Evolutionary conservation across 768 basidiomycete species (phyloP), one percentile per base, ranked within the genome.

Genomic region (Pulveroboletus sp.): DNA sequence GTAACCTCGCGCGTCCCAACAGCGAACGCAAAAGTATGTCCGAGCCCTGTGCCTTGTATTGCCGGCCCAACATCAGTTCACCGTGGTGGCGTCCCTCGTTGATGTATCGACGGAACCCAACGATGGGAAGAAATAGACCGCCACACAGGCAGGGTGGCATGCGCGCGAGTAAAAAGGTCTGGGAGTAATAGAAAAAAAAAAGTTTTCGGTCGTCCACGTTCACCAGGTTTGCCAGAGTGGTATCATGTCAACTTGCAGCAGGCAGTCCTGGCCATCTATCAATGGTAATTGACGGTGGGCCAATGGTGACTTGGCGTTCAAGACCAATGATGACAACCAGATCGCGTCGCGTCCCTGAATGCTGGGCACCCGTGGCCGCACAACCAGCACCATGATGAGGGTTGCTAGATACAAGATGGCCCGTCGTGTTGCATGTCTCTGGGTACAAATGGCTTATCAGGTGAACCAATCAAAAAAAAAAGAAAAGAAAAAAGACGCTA

Each of bases 61-160:
- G 35, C 37, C 9, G 6, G 32, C 38, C 39, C 31, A 42, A 40
- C 52, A 32, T 50, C 41, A 41, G 15, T n/a, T 17, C 32, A 17
- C 62, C 28, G 11, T 61, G 12, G 60, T 62, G 60, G 62, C 60
- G 46, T 17, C 26, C 44, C 17, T 49, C 18, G 44, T 32, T 24
- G 39, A 31, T 24, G 14, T 8, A 14, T 24, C 14, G 24, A 14
- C 1, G 39, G 50, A 48, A 9, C 43, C 40, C 40, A 50, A 42
- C 41, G 37, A 43, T 53, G 57, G 49, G 47, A 65, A 60, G 39
- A 46, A 18, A 50, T 18, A 27, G 21, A 32, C 28, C 39, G 48
- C 47, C 43, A 24, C 31, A 37, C 36, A n/a, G 26, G 21, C 55
- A 58, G 54, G 58, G 58, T 49, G 48, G 51, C 54, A 21, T 12